These are phyloP conservation scores for Nitzschia putrida DNA, from an alignment of 108 stramenopile genomes.

Conservation along the genomic window DNA sequence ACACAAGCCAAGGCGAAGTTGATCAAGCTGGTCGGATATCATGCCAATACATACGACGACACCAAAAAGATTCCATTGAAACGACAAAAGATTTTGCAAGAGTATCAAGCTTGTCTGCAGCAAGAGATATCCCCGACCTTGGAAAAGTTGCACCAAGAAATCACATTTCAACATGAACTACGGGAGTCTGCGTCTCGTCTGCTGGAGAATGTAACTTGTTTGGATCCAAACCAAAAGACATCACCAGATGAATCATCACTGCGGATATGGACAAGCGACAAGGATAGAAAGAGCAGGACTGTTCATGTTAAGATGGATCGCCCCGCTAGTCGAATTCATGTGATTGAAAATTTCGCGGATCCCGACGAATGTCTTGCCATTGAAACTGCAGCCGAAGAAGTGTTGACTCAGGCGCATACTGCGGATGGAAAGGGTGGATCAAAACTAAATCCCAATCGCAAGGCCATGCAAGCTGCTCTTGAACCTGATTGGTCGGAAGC, in stretches of 20 bases:
- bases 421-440: slow-evolving; percentile 79
- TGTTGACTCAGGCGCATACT: slow-evolving; percentile 71
- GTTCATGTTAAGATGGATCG: slow-evolving; percentile 70
- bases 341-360: slow-evolving; percentile 70
- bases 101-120: slow-evolving; percentile 46
- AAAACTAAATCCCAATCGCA: slow-evolving; percentile 51
- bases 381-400: slow-evolving; percentile 49
- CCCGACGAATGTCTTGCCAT: slow-evolving; percentile 80
- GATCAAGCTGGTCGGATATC: neutral
- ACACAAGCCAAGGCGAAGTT: neutral
- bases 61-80: no score
- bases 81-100: slow-evolving; percentile 16
- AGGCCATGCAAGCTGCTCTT: slow-evolving; percentile 82
- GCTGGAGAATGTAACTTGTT: slow-evolving; percentile 74
- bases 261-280: slow-evolving; percentile 25
- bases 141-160: slow-evolving; percentile 52
- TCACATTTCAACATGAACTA: slow-evolving; percentile 47
- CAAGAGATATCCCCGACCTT: slow-evolving; percentile 44
- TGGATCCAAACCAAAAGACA: slow-evolving; percentile 47
- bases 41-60: neutral
- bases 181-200: slow-evolving; percentile 45
- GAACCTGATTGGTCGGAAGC: slow-evolving; percentile 56
- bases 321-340: slow-evolving; percentile 68
- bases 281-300: slow-evolving; percentile 28
- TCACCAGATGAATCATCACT: slow-evolving; percentile 37